A percentile compares a stretch with the other conserved stretches of the same genome.
Evolutionary conservation across 1,284 basidiomycete genomes (phyloP).

Genomic region (Microbotryum lychnidis-dioicae): DNA sequence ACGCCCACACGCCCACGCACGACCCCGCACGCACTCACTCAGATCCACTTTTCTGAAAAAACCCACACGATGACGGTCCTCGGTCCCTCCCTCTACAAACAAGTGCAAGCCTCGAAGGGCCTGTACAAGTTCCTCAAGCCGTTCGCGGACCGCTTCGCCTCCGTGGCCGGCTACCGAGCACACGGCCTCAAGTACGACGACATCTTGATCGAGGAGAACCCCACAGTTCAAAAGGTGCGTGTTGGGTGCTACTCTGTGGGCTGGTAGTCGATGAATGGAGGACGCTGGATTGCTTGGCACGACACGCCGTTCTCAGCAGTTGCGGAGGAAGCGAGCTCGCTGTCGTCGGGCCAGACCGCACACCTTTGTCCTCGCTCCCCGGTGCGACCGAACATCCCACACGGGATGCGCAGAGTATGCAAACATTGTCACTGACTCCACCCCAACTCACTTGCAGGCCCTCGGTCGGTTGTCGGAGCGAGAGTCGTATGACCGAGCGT

Average conservation of each 20-base stretch:
- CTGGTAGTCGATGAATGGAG: no score
- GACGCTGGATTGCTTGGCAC: no score
- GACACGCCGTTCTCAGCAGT: no score
- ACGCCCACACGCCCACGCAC: not conserved
- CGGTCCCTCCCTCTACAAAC: conserved; percentile 24
- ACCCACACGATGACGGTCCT: conserved; percentile 20
- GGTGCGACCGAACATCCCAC: not conserved
- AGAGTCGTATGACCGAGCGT: conserved; percentile 84
- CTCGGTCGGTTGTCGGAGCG: conserved; percentile 67
- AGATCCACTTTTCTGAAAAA: not conserved
- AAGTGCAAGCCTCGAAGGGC: conserved; percentile 15
- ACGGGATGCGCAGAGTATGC: not conserved
- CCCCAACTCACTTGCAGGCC: conserved; percentile 50
- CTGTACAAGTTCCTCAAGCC: conserved; percentile 65
- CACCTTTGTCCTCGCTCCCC: not conserved
- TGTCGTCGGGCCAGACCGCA: not conserved
- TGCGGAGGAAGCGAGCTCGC: not conserved
- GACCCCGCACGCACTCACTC: not conserved
- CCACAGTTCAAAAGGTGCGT: conserved; percentile 72
- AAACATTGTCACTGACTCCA: not conserved
- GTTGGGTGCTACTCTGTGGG: no score
- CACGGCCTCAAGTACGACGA: conserved; percentile 93
- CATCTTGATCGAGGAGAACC: conserved; percentile 80
- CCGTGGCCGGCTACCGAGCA: conserved; percentile 74
- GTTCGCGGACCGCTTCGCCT: conserved; percentile 74